These are phyloP conservation scores for Xylariaceae sp. DNA, from an alignment of 2,329 filamentous ascomycete species.

Conservation along the genomic window DNA sequence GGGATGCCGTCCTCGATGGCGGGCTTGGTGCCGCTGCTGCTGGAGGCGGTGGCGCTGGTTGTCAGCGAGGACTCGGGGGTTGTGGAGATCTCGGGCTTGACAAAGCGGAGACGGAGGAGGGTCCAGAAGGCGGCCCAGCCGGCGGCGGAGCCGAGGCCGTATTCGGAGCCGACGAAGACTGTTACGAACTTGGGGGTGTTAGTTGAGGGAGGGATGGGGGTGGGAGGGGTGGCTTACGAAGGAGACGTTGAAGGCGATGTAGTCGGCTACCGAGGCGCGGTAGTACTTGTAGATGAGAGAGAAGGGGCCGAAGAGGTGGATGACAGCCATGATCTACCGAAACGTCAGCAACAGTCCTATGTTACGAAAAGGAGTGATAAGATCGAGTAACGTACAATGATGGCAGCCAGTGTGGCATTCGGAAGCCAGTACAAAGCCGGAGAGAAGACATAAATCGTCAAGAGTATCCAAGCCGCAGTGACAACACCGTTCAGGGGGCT, in stretches of 20 bases:
- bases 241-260: constrained; percentile 56
- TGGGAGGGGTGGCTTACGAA: constrained; percentile 33
- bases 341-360: not conserved
- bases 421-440: constrained; percentile 63
- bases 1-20: constrained; percentile 28
- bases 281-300: constrained; percentile 59
- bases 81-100: constrained; percentile 16
- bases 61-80: not conserved
- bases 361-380: not conserved
- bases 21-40: not conserved
- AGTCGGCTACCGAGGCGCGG: constrained; percentile 60
- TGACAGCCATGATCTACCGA: constrained; percentile 54
- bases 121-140: constrained; percentile 60
- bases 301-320: constrained; percentile 54
- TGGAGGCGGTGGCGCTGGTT: not conserved
- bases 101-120: constrained; percentile 54
- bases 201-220: not conserved
- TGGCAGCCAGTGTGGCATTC: constrained; percentile 58
- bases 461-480: constrained; percentile 55
- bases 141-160: constrained; percentile 54
- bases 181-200: constrained; percentile 45
- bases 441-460: constrained; percentile 57
- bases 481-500: constrained; percentile 57
- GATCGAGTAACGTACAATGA: constrained; percentile 42
- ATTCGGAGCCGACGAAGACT: constrained; percentile 55